These are phyloP conservation scores for Saturnispora diversa DNA, from an alignment of 805 yeast genomes.

Conservation along the genomic window DNA sequence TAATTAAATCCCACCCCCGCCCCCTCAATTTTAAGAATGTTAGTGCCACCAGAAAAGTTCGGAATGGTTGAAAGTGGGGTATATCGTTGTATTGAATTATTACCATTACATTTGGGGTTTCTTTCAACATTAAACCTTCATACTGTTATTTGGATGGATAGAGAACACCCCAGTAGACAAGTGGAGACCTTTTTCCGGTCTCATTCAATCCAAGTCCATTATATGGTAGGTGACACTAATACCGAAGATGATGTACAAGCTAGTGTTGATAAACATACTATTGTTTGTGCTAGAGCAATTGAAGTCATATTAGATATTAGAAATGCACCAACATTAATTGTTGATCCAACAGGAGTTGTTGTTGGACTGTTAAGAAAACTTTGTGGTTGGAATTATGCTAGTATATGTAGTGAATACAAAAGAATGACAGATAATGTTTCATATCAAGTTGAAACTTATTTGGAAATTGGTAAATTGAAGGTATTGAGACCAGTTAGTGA, in stretches of 20 bases:
- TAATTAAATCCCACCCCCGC: neutral
- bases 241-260: constrained; percentile 19
- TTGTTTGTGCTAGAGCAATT: constrained; percentile 56
- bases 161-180: constrained; percentile 73
- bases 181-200: constrained; percentile 58
- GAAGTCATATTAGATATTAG: constrained; percentile 54
- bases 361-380: constrained; percentile 75
- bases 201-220: constrained; percentile 44
- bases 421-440: constrained; percentile 63
- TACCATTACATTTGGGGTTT: constrained; percentile 69
- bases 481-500: constrained; percentile 12
- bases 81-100: constrained; percentile 73
- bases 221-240: constrained; percentile 25
- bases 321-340: constrained; percentile 60
- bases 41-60: constrained; percentile 88
- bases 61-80: constrained; percentile 86
- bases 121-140: constrained; percentile 62
- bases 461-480: constrained; percentile 44
- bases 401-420: constrained; percentile 79
- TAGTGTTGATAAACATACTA: constrained; percentile 32
- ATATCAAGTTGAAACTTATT: constrained; percentile 72
- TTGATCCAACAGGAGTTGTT: constrained; percentile 74
- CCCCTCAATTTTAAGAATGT: constrained; percentile 37
- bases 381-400: constrained; percentile 83
- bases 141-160: constrained; percentile 68